Conservation (phyloP, 306 rosid genomes). For the Leucaena leucocephala region DNA sequence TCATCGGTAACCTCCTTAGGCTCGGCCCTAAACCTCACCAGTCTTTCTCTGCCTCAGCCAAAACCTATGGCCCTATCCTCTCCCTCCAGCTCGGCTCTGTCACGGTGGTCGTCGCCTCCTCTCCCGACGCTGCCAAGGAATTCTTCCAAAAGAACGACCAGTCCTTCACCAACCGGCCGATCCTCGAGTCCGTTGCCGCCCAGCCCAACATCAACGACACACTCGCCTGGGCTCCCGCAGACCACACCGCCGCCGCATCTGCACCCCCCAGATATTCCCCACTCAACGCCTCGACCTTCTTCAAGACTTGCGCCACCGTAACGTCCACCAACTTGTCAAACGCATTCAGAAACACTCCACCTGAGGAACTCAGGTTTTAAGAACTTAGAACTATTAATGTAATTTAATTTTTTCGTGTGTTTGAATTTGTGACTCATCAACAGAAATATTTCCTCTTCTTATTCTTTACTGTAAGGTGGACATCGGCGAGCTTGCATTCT, state of each 20-base stretch:
- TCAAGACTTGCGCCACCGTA: constrained; percentile 52
- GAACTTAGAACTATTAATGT: neutral
- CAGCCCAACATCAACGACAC: constrained; percentile 63
- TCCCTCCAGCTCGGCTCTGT: constrained; percentile 58
- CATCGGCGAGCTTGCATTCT: constrained; percentile 48
- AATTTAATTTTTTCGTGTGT: neutral
- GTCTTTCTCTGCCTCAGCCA: constrained; percentile 44
- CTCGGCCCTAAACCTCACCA: constrained; percentile 51
- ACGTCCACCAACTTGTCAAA: constrained; percentile 42
- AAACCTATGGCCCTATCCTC: constrained; percentile 55
- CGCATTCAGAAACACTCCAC: constrained; percentile 38
- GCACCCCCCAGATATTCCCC: constrained; percentile 53
- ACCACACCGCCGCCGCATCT: constrained; percentile 55
- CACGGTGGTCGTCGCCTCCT: constrained; percentile 48
- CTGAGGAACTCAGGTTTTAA: neutral
- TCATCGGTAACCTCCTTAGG: constrained; percentile 64
- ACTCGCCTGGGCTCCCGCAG: constrained; percentile 59
- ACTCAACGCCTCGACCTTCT: constrained; percentile 52
- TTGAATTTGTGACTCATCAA: neutral
- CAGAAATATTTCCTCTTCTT: neutral
- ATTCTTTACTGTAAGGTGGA: constrained; percentile 28
- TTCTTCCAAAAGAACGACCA: constrained; percentile 58
- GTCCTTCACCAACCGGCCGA: constrained; percentile 48
- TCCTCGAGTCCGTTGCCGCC: constrained; percentile 50
- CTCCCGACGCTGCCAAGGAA: constrained; percentile 52